Conservation (phyloP, 352 stramenopile genomes). For the Phytophthora aleatoria region DNA sequence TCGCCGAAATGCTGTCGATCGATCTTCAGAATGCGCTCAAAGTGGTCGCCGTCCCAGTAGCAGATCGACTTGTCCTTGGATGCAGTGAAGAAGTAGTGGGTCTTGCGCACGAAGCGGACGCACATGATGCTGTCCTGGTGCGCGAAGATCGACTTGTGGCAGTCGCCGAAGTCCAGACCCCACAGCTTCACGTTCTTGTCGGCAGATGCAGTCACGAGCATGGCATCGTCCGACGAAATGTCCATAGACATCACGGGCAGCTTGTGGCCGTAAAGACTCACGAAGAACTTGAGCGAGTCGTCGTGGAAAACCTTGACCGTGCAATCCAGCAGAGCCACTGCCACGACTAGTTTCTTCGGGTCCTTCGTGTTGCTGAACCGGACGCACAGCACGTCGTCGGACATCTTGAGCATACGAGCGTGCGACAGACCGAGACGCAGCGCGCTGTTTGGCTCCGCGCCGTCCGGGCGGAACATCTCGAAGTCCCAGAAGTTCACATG, state of each 20-base stretch:
- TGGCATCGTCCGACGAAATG: conserved; percentile 96
- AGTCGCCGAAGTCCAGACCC: conserved; percentile 99
- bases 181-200: conserved; percentile 99
- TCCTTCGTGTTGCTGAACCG: conserved; percentile 96
- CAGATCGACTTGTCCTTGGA: conserved; percentile 98
- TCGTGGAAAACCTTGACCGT: conserved; percentile 99
- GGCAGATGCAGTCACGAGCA: conserved; percentile 97
- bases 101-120: conserved; percentile 94
- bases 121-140: conserved; percentile 99
- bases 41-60: conserved; percentile 99
- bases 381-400: conserved; percentile 98
- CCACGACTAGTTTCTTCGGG: conserved; percentile 85
- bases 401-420: conserved; percentile 97
- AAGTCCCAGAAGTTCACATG: conserved; percentile 99
- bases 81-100: conserved; percentile 98
- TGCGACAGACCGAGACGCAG: conserved; percentile 94
- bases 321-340: conserved; percentile 94
- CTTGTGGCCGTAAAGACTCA: conserved; percentile 99
- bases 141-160: conserved; percentile 98
- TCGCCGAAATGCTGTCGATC: conserved; percentile 79
- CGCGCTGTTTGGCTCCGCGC: conserved; percentile 40
- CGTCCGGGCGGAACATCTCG: conserved; percentile 81
- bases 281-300: conserved; percentile 99
- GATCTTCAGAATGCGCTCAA: conserved; percentile 92
- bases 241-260: conserved; percentile 98